phyloP scores from a whole-genome alignment of 345 rosid species.

The Eucalyptus marginata region DNA sequence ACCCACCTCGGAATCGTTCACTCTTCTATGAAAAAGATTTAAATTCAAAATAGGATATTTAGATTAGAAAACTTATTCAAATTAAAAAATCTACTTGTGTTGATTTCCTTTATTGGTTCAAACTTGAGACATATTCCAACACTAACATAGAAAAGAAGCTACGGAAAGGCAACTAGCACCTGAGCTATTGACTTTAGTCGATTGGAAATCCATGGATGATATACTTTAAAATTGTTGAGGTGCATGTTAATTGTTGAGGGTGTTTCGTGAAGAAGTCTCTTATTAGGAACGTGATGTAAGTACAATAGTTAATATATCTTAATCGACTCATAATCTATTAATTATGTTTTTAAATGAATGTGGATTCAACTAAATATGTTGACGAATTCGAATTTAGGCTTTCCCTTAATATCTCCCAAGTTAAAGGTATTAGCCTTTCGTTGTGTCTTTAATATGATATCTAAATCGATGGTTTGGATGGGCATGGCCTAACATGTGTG shows the following conservation, averaged over 20 bases:
- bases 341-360: background rate
- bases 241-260: background rate
- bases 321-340: background rate
- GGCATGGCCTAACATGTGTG: background rate
- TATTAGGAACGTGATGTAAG: background rate
- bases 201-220: background rate
- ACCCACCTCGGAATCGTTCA: background rate
- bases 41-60: background rate
- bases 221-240: background rate
- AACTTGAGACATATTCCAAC: background rate
- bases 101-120: background rate
- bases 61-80: background rate
- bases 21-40: background rate
- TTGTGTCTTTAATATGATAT: background rate
- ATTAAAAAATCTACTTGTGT: background rate
- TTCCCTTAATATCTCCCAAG: background rate
- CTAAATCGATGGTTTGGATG: background rate
- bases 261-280: background rate
- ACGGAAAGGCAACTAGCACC: background rate
- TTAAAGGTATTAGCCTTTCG: background rate
- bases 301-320: background rate
- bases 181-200: background rate
- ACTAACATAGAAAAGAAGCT: background rate
- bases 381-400: background rate
- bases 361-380: background rate